phyloP scores from a whole-genome alignment of 129 eudicot species.

The Centrapalus pauciflorus region DNA sequence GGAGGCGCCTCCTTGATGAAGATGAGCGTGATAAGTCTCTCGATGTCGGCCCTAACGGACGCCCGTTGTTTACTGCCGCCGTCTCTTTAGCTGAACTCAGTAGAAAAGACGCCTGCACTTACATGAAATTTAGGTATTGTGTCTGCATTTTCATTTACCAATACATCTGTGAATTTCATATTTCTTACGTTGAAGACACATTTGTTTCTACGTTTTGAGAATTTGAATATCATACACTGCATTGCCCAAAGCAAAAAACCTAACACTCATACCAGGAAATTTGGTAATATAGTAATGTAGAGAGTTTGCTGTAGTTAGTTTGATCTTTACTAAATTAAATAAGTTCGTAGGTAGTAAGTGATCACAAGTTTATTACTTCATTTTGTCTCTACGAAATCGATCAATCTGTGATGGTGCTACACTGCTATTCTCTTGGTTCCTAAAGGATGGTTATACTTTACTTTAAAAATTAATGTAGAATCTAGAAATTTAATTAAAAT shows the following conservation, averaged over 20 bases:
- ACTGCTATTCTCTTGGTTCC: not conserved
- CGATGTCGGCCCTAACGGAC: slow-evolving; percentile 70
- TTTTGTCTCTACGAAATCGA: not conserved
- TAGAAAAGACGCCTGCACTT: slow-evolving; percentile 42
- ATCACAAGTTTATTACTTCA: not conserved
- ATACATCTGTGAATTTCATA: not conserved
- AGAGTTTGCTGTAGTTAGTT: not conserved
- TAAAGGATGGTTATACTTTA: too few relatives aligned
- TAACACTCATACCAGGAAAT: too few relatives aligned
- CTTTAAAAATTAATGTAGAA: too few relatives aligned
- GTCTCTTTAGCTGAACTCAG: slow-evolving; percentile 45
- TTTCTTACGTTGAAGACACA: not conserved
- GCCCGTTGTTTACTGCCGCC: slow-evolving; percentile 57
- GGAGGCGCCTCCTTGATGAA: slow-evolving; percentile 45
- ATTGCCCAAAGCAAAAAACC: too few relatives aligned
- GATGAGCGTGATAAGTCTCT: slow-evolving; percentile 65
- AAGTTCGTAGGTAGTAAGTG: not conserved
- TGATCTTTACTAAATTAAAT: too few relatives aligned
- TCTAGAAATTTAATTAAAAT: too few relatives aligned
- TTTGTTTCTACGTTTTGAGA: not conserved
- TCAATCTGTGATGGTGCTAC: not conserved
- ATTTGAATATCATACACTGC: not conserved
- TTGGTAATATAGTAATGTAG: too few relatives aligned
- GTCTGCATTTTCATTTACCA: not conserved
- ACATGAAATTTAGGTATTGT: slow-evolving; percentile 61